phyloP scores from a whole-genome alignment of 768 basidiomycete species.

The Thelephora ganbajun region DNA sequence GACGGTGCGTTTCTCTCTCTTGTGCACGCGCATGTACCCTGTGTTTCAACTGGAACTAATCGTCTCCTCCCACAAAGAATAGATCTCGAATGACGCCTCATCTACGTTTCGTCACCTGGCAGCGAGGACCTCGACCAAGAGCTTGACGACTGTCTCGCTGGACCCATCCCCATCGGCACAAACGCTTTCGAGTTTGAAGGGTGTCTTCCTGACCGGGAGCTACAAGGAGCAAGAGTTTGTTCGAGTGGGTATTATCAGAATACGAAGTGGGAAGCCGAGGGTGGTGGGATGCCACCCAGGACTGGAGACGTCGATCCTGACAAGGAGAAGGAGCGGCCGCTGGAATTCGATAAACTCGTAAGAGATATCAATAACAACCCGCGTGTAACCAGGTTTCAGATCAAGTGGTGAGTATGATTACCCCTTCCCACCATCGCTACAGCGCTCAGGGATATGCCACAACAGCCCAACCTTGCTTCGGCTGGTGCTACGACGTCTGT shows the following conservation, averaged over 20 bases:
- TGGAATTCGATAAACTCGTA: constrained; percentile 67
- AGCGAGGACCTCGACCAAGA: constrained; percentile 91
- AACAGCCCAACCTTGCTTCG: constrained; percentile 23
- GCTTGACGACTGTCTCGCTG: constrained; percentile 93
- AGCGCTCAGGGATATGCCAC: constrained; percentile 53
- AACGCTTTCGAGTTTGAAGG: constrained; percentile 97
- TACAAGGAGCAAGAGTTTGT: constrained; percentile 98
- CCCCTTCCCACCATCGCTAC: constrained; percentile 1
- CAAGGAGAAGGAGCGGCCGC: constrained; percentile 19
- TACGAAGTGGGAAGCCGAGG: constrained; percentile 55
- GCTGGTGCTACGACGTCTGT: constrained; percentile 60
- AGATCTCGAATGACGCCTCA: constrained; percentile 98
- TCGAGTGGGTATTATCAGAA: constrained; percentile 98
- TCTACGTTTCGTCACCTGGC: constrained; percentile 91
- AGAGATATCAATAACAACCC: constrained; percentile 87
- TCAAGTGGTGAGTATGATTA: constrained; percentile 51
- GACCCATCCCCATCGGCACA: constrained; percentile 91
- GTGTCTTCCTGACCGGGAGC: constrained; percentile 82
- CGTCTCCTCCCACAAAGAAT: neutral
- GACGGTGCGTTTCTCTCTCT: too few species aligned
- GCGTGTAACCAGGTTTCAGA: constrained; percentile 85
- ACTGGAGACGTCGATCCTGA: constrained; percentile 46
- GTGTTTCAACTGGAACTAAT: too few species aligned
- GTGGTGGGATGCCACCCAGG: too few species aligned
- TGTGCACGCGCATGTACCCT: too few species aligned